Base-by-base conservation (phyloP, 495 filamentous ascomycete genomes). In the Aspergillus baeticus region DNA sequence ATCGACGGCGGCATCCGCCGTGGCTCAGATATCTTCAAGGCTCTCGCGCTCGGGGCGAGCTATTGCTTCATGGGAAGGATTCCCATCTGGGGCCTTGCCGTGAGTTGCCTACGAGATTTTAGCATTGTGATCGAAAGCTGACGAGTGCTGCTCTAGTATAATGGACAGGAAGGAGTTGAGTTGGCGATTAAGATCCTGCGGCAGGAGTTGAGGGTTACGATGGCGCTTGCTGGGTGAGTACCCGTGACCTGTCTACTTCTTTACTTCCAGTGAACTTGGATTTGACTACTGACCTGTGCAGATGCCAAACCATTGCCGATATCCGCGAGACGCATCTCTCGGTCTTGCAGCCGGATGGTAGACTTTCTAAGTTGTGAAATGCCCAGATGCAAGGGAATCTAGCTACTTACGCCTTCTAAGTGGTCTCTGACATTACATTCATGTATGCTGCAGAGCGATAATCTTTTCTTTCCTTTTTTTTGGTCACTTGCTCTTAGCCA, bases 11-110 rank as follows among this genome's bases (percentile, higher is more conserved):
- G 93, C 31, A 81, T 96, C 26, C 81, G 93, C 8, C 81, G 92
- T 33, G 92, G 87, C 11, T 92, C 92, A 0, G 93, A 97, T 72
- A 93, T 97, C 60, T 85, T 96, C 75, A 96, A 96, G 69, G 92
- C 93, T 38, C 72, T 97, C 18, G 96, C 93, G 57, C 75, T 98
- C 4, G 93, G 93, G 13, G 93, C 93, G 0, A 87, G 78, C 58
- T 87, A 84, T 35, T 90, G 92, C 5, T 89, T 91, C 18, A 86
- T 92, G 51, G 92, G 92, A 5, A 69, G 91, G 13, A 36, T 92
- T 87, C 79, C 72, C 86, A 68, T 96, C 87, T 96, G 90, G 85
- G 82, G 63, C 69, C 84, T 67, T 64, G 76, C 53, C 50, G 79
- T 42, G 70, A n/a, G 64, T 61, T 26, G 36, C 10, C 29, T 50